These are phyloP conservation scores for Penicillium cinerascens DNA, from an alignment of 495 filamentous ascomycete species.

Conservation along the genomic window DNA sequence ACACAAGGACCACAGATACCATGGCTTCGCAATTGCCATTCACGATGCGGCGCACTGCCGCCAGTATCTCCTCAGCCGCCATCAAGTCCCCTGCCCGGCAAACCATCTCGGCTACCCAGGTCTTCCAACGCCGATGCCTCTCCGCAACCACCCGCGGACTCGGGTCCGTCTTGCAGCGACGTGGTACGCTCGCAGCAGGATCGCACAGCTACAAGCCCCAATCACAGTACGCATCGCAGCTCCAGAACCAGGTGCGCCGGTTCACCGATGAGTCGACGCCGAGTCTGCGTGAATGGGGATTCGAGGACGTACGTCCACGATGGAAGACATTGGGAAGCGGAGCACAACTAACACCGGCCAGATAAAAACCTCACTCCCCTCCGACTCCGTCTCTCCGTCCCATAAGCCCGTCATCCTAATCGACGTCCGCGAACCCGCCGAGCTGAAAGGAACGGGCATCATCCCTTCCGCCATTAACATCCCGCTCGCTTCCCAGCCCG, in stretches of 20 bases:
- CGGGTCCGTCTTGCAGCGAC: conserved; percentile 5
- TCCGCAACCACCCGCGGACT: conserved; percentile 17
- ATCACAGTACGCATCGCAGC: background rate
- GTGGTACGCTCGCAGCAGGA: background rate
- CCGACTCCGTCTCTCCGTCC: conserved; percentile 20
- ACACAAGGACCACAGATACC: background rate
- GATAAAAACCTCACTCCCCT: conserved; percentile 40
- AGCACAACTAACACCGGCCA: conserved; percentile 12
- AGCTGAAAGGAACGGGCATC: conserved; percentile 62
- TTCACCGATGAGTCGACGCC: conserved; percentile 15
- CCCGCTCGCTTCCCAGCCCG: conserved; percentile 70
- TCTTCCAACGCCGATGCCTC: conserved; percentile 14
- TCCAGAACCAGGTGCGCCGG: conserved; percentile 17
- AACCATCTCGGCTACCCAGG: conserved; percentile 5
- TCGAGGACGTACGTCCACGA: conserved; percentile 39
- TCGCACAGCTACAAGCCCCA: background rate
- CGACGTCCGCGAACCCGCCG: conserved; percentile 84
- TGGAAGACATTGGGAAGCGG: background rate
- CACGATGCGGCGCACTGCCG: conserved; percentile 15
- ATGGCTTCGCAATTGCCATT: conserved; percentile 28
- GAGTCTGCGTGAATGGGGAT: conserved; percentile 34
- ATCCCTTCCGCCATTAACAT: conserved; percentile 81
- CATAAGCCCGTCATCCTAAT: conserved; percentile 38
- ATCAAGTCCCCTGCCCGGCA: conserved; percentile 16
- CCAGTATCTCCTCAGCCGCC: conserved; percentile 9